Conservation (phyloP, 305 asterid genomes). For the Andrographis paniculata region DNA sequence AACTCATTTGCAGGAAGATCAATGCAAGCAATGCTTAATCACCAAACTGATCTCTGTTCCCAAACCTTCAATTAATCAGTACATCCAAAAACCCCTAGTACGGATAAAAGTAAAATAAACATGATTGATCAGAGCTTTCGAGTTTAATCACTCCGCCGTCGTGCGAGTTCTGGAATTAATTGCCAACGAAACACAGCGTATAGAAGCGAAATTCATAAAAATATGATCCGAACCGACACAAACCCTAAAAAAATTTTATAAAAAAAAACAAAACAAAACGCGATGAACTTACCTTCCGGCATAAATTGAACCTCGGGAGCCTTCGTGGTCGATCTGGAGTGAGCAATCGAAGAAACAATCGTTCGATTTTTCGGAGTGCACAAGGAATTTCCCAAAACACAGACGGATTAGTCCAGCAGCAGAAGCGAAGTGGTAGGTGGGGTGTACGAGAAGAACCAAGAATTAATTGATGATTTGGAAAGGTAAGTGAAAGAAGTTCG, state of each 20-base stretch:
- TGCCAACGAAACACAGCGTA: too few relatives aligned
- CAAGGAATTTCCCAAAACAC: background rate
- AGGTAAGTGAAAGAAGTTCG: slow-evolving; percentile 6
- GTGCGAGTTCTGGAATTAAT: too few relatives aligned
- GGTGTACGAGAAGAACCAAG: slow-evolving; percentile 15
- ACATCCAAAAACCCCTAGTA: too few relatives aligned
- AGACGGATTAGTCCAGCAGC: background rate
- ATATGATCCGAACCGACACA: background rate
- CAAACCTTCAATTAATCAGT: too few relatives aligned
- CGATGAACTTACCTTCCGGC: slow-evolving; percentile 10
- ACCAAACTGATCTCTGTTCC: background rate
- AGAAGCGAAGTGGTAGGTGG: background rate
- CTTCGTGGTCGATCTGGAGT: slow-evolving; percentile 14
- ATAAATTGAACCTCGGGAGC: slow-evolving; percentile 1
- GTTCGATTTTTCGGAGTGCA: slow-evolving; percentile 4
- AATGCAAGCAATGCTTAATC: too few relatives aligned
- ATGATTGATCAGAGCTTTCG: too few relatives aligned
- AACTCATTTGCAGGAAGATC: too few relatives aligned
- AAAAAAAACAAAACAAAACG: background rate
- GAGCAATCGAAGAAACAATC: slow-evolving; percentile 12
- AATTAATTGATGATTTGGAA: slow-evolving; percentile 12
- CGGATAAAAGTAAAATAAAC: too few relatives aligned
- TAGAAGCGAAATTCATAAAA: background rate
- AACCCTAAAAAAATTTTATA: background rate
- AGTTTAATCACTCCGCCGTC: too few relatives aligned